A percentile compares a stretch with the other conserved stretches of the same genome.
Evolutionary conservation across 2,329 filamentous ascomycete genomes (phyloP).

Genomic region (Pseudocercospora eumusae): DNA sequence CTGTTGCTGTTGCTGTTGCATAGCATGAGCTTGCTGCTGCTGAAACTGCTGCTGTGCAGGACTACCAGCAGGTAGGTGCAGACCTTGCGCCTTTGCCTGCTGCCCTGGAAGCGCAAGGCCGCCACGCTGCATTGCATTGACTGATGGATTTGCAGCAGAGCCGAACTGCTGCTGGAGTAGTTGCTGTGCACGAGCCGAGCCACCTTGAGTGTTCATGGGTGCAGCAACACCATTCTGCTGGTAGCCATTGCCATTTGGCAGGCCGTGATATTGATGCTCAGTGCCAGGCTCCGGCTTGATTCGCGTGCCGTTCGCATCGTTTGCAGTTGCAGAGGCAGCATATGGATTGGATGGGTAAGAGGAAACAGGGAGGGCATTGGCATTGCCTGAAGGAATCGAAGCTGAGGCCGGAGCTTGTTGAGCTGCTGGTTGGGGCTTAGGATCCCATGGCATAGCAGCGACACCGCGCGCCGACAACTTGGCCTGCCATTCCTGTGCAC

Average conservation of each 20-base stretch:
- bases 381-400: conserved; percentile 24
- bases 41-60: conserved; percentile 40
- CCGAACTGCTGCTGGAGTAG: conserved; percentile 62
- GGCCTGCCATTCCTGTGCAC: conserved; percentile 80
- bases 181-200: conserved; percentile 54
- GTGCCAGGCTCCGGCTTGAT: conserved; percentile 57
- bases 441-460: conserved; percentile 93
- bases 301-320: conserved; percentile 43
- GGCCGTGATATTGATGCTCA: conserved; percentile 37
- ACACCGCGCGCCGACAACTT: conserved; percentile 84
- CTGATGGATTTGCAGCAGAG: conserved; percentile 64
- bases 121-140: conserved; percentile 58
- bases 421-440: conserved; percentile 62
- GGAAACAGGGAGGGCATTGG: conserved; percentile 27
- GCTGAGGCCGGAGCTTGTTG: conserved; percentile 33
- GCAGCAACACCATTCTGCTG: conserved; percentile 24
- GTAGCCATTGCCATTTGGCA: conserved; percentile 33
- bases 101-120: conserved; percentile 40
- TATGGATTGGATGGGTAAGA: conserved; percentile 26
- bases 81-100: conserved; percentile 38
- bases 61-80: conserved; percentile 42
- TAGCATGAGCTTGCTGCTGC: conserved; percentile 43
- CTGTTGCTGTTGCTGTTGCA: conserved; percentile 40
- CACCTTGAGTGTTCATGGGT: conserved; percentile 39
- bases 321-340: conserved; percentile 34